These are phyloP conservation scores for Exsudoporus frostii DNA, from an alignment of 768 basidiomycete genomes.

Conservation along the genomic window DNA sequence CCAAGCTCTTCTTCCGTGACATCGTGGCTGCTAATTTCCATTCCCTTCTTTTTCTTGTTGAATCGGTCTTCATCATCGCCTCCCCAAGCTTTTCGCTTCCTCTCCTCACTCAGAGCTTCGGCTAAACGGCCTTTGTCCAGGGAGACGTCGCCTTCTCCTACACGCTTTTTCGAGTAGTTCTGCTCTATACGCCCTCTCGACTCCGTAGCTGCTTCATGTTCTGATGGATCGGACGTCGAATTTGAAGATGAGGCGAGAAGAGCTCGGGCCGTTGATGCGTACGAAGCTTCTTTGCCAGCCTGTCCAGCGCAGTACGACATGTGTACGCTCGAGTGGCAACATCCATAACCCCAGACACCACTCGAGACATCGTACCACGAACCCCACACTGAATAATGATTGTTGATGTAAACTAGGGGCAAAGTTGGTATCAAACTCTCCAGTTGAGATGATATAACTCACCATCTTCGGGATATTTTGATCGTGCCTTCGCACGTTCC, in stretches of 20 bases:
- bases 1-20: constrained; percentile 89
- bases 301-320: constrained; percentile 89
- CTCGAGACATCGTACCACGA: constrained; percentile 81
- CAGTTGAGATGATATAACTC: constrained; percentile 23
- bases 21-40: constrained; percentile 59
- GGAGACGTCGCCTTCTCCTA: constrained; percentile 79
- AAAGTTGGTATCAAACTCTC: neutral
- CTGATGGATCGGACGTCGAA: constrained; percentile 24
- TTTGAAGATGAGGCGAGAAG: constrained; percentile 49
- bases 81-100: constrained; percentile 66
- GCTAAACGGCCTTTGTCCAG: constrained; percentile 69
- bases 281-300: constrained; percentile 75
- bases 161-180: constrained; percentile 72
- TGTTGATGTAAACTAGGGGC: constrained; percentile 75
- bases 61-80: constrained; percentile 51
- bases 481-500: constrained; percentile 81
- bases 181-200: constrained; percentile 50
- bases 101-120: constrained; percentile 73
- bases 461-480: constrained; percentile 98
- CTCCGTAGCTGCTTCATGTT: constrained; percentile 31
- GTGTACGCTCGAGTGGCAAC: constrained; percentile 86
- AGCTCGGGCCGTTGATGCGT: constrained; percentile 71
- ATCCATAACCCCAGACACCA: constrained; percentile 88
- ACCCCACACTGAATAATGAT: constrained; percentile 97
- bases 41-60: constrained; percentile 58